Percentiles rank a stretch among this genome's conserved stretches.
Conservation (phyloP, 2,329 filamentous ascomycete genomes). For the Ascochyta rabiei region DNA sequence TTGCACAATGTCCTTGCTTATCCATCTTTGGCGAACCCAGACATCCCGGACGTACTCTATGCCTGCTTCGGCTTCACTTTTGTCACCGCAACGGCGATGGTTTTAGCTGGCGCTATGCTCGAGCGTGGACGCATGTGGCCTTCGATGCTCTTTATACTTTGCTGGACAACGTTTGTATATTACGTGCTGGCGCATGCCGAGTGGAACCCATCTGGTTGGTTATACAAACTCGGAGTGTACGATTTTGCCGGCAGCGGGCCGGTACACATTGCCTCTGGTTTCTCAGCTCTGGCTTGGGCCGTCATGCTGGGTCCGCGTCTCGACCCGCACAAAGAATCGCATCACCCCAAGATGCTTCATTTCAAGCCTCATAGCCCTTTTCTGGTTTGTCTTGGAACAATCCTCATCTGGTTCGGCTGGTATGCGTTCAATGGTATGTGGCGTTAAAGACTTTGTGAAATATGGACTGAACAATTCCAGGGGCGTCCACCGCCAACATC, state of each 20-base stretch:
- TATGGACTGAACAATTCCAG: constrained; percentile 8
- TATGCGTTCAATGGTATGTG: constrained; percentile 51
- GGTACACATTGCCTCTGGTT: constrained; percentile 75
- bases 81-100: constrained; percentile 43
- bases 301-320: constrained; percentile 74
- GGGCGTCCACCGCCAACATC: constrained; percentile 55
- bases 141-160: constrained; percentile 43
- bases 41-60: constrained; percentile 43
- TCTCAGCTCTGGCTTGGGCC: constrained; percentile 73
- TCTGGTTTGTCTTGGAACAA: constrained; percentile 73
- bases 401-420: constrained; percentile 56
- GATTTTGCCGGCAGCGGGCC: constrained; percentile 79
- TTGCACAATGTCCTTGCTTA: constrained; percentile 39
- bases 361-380: constrained; percentile 77
- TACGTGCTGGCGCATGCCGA: constrained; percentile 74
- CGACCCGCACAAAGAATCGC: constrained; percentile 61
- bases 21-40: constrained; percentile 40
- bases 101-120: constrained; percentile 43
- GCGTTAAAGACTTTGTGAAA: not conserved
- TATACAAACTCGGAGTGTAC: constrained; percentile 70
- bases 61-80: constrained; percentile 46
- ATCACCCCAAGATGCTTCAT: constrained; percentile 57
- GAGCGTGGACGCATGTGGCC: constrained; percentile 40
- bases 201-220: constrained; percentile 77
- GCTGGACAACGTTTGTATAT: constrained; percentile 46